These are phyloP conservation scores for Hymenoscyphus repandus DNA, from an alignment of 2,329 filamentous ascomycete genomes.

Conservation along the genomic window DNA sequence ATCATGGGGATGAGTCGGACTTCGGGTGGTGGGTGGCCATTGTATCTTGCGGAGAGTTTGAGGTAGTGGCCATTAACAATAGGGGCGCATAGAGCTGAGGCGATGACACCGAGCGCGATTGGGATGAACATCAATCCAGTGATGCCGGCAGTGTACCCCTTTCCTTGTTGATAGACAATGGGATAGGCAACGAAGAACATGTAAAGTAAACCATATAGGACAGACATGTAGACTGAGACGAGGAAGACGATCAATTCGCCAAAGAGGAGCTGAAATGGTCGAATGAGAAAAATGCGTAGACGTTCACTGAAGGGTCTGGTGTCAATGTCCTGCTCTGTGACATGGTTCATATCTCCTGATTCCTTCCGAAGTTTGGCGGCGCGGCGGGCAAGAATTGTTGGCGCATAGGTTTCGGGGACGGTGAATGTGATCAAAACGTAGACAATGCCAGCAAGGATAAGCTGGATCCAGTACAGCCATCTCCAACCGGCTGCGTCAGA, in stretches of 20 bases:
- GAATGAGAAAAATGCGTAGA: conserved; percentile 67
- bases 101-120: conserved; percentile 67
- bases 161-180: conserved; percentile 67
- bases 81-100: conserved; percentile 62
- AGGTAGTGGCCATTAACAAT: conserved; percentile 80
- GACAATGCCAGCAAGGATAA: conserved; percentile 66
- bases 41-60: conserved; percentile 52
- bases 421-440: conserved; percentile 79
- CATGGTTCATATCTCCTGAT: conserved; percentile 61
- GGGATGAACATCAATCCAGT: conserved; percentile 88
- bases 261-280: conserved; percentile 83
- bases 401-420: conserved; percentile 85
- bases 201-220: conserved; percentile 51
- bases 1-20: conserved; percentile 79
- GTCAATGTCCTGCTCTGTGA: conserved; percentile 79
- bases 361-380: conserved; percentile 67
- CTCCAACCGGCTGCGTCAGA: conserved; percentile 67
- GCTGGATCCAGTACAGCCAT: conserved; percentile 83
- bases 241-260: conserved; percentile 79
- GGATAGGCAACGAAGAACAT: conserved; percentile 49
- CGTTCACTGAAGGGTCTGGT: conserved; percentile 62
- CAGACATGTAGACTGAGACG: conserved; percentile 79
- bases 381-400: conserved; percentile 65
- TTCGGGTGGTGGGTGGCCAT: conserved; percentile 72
- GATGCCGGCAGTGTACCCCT: conserved; percentile 67